A percentile compares a stretch with the other conserved stretches of the same genome.
phyloP scores from a whole-genome alignment of 2,329 filamentous ascomycete species.

The Cytospora mali region DNA sequence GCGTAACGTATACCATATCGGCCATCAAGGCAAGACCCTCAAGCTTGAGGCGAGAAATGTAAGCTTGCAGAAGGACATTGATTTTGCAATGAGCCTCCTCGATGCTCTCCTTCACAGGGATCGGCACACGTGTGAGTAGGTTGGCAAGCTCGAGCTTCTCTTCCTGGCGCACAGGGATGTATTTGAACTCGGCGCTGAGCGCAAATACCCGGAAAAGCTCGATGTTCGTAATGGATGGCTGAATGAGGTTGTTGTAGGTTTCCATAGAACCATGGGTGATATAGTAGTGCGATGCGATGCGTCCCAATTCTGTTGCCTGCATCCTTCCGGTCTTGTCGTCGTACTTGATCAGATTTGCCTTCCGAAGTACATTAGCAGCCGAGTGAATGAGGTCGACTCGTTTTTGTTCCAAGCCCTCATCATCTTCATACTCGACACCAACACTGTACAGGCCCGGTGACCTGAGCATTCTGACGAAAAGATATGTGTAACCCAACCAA shows the following conservation, averaged over 20 bases:
- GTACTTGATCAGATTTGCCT: slow-evolving; percentile 88
- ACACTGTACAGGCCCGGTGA: slow-evolving; percentile 95
- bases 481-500: slow-evolving; percentile 97
- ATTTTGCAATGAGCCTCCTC: slow-evolving; percentile 98
- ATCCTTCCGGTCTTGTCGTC: slow-evolving; percentile 90
- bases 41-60: slow-evolving; percentile 90
- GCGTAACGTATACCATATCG: slow-evolving; percentile 97
- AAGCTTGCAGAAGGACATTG: slow-evolving; percentile 94
- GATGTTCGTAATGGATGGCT: slow-evolving; percentile 88
- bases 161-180: slow-evolving; percentile 95
- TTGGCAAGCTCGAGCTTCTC: slow-evolving; percentile 97
- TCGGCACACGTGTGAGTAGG: slow-evolving; percentile 83
- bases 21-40: slow-evolving; percentile 96
- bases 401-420: slow-evolving; percentile 90
- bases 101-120: slow-evolving; percentile 96
- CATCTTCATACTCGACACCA: slow-evolving; percentile 91
- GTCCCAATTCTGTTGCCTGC: slow-evolving; percentile 89
- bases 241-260: slow-evolving; percentile 93
- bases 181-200: slow-evolving; percentile 97
- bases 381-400: slow-evolving; percentile 97
- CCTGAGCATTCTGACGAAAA: slow-evolving; percentile 96
- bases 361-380: slow-evolving; percentile 83
- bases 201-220: slow-evolving; percentile 97
- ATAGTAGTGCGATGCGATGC: slow-evolving; percentile 98
- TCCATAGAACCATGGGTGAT: slow-evolving; percentile 96